phyloP scores from a whole-genome alignment of 2,329 filamentous ascomycete genomes.

The Colletotrichum zoysiae region DNA sequence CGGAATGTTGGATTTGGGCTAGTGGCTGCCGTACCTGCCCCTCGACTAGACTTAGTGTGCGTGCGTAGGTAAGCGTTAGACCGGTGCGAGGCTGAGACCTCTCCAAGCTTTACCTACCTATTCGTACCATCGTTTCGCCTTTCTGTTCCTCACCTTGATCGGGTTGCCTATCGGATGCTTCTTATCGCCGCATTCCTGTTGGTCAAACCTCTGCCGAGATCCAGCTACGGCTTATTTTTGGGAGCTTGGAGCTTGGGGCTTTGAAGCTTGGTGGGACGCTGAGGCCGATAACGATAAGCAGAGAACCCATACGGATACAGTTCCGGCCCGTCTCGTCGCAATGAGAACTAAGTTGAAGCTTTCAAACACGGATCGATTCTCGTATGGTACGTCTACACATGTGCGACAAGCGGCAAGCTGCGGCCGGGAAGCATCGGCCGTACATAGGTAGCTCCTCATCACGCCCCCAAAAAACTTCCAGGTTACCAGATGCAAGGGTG shows the following conservation, averaged over 20 bases:
- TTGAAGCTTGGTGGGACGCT: conserved; percentile 18
- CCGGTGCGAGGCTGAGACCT: conserved; percentile 33
- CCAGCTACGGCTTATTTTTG: conserved; percentile 24
- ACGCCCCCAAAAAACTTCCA: conserved; percentile 7
- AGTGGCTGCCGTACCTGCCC: conserved; percentile 33
- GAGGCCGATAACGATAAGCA: conserved; percentile 17
- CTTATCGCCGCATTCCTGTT: conserved; percentile 37
- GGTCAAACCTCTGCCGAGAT: conserved; percentile 15
- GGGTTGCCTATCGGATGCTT: conserved; percentile 13
- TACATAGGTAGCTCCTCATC: conserved; percentile 19
- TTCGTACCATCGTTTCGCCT: conserved; percentile 2
- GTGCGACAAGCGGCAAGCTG: conserved; percentile 16
- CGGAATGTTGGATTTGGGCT: conserved; percentile 39
- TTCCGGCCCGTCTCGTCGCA: neutral
- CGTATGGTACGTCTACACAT: conserved; percentile 23
- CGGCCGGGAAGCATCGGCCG: conserved; percentile 28
- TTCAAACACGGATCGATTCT: conserved; percentile 11
- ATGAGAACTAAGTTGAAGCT: neutral
- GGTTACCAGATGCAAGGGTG: neutral
- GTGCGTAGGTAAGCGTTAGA: conserved; percentile 28
- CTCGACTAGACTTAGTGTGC: conserved; percentile 20
- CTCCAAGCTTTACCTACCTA: conserved; percentile 21
- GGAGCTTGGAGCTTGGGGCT: conserved; percentile 24
- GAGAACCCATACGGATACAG: neutral
- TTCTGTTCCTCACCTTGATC: conserved; percentile 24